These are phyloP conservation scores for Purshia tridentata DNA, from an alignment of 306 rosid species.

Conservation along the genomic window DNA sequence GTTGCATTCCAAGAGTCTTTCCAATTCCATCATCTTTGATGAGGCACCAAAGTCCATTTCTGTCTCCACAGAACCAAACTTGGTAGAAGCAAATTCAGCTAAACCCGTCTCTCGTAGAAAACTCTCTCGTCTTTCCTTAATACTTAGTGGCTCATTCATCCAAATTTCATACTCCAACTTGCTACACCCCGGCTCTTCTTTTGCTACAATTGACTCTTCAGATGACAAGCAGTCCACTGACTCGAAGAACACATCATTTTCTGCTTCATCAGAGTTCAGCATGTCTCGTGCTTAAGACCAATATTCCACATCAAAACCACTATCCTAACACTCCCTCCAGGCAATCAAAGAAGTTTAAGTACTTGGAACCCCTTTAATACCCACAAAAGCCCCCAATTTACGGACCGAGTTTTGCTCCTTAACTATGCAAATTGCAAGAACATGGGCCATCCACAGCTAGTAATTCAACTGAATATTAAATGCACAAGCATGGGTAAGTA, in stretches of 20 bases:
- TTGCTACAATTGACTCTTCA: conserved; percentile 34
- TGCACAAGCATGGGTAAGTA: conserved; percentile 35
- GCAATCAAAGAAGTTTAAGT: conserved; percentile 12
- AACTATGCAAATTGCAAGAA: conserved; percentile 27
- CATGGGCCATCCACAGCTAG: conserved; percentile 20
- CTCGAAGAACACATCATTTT: conserved; percentile 71
- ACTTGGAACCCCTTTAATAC: conserved; percentile 29
- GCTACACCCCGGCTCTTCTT: conserved; percentile 22
- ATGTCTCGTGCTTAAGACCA: conserved; percentile 51
- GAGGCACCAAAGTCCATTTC: conserved; percentile 25
- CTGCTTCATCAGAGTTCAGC: conserved; percentile 64
- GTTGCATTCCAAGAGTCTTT: conserved; percentile 45
- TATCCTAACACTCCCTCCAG: conserved; percentile 21
- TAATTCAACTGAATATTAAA: conserved; percentile 33
- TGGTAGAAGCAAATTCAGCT: conserved; percentile 33
- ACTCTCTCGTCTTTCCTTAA: conserved; percentile 56
- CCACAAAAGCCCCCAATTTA: conserved; percentile 40
- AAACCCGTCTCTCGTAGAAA: conserved; percentile 66
- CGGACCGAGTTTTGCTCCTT: conserved; percentile 46
- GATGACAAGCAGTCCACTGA: conserved; percentile 58
- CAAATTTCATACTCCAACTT: conserved; percentile 56
- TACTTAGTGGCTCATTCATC: conserved; percentile 73
- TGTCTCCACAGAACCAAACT: conserved; percentile 24
- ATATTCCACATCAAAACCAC: conserved; percentile 51
- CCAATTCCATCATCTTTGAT: conserved; percentile 32